These are phyloP conservation scores for Plenodomus tracheiphilus DNA, from an alignment of 2,329 filamentous ascomycete species.

Conservation along the genomic window DNA sequence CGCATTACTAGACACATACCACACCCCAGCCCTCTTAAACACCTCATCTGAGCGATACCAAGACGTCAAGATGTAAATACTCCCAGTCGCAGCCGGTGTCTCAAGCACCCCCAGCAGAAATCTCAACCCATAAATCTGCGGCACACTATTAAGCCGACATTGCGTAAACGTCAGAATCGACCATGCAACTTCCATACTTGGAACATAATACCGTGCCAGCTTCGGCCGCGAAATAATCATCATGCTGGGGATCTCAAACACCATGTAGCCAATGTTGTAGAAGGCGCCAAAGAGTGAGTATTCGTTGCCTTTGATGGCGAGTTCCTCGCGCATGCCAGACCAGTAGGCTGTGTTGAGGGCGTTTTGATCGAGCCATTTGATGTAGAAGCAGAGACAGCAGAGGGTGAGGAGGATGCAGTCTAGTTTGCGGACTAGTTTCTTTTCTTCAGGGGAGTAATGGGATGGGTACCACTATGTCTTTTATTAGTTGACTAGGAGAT, in stretches of 20 bases:
- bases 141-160: slow-evolving; percentile 32
- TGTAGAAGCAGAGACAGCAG: slow-evolving; percentile 27
- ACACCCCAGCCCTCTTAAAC: slow-evolving; percentile 57
- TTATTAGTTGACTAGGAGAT: not conserved
- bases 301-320: slow-evolving; percentile 54
- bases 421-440: slow-evolving; percentile 22
- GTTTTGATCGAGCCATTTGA: slow-evolving; percentile 29
- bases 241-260: slow-evolving; percentile 39
- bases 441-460: slow-evolving; percentile 23
- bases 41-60: slow-evolving; percentile 48
- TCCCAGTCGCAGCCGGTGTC: slow-evolving; percentile 31
- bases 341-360: slow-evolving; percentile 22
- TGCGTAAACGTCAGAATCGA: slow-evolving; percentile 40
- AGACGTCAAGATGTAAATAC: slow-evolving; percentile 31
- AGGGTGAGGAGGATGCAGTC: slow-evolving; percentile 22
- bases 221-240: slow-evolving; percentile 40
- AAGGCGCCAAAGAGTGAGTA: slow-evolving; percentile 55
- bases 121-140: slow-evolving; percentile 39
- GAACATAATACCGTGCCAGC: slow-evolving; percentile 36
- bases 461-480: slow-evolving; percentile 19
- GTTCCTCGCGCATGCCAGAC: slow-evolving; percentile 25
- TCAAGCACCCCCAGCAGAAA: slow-evolving; percentile 37
- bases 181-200: slow-evolving; percentile 40
- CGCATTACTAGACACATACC: slow-evolving; percentile 55
- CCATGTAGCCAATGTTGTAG: slow-evolving; percentile 37